A percentile compares a stretch with the other conserved stretches of the same genome.
Conservation (phyloP, 768 basidiomycete genomes). For the Boletus bicolor region DNA sequence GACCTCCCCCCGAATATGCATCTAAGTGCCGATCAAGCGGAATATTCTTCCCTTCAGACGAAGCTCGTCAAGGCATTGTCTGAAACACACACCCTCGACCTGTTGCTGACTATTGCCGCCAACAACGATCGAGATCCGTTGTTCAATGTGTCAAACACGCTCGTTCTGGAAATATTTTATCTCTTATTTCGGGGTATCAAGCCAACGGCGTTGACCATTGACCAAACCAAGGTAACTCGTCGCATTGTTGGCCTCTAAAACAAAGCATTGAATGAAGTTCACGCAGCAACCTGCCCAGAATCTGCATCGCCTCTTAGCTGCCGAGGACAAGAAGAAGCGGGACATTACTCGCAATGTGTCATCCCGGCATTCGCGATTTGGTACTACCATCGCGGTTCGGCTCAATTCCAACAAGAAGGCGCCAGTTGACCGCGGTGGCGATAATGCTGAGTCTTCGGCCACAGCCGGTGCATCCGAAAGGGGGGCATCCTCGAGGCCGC, state of each 20-base stretch:
- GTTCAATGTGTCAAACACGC: conserved; percentile 82
- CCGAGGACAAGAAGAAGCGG: conserved; percentile 66
- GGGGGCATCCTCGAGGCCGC: conserved; percentile 42
- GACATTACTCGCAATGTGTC: conserved; percentile 52
- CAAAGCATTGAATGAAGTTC: conserved; percentile 11
- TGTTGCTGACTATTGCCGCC: conserved; percentile 83
- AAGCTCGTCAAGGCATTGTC: conserved; percentile 68
- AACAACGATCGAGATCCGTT: conserved; percentile 74
- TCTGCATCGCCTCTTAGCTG: conserved; percentile 71
- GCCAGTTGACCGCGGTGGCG: conserved; percentile 17
- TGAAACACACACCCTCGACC: conserved; percentile 68
- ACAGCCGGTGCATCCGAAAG: conserved; percentile 20
- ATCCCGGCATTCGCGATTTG: conserved; percentile 93
- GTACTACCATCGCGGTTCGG: conserved; percentile 86
- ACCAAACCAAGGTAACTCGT: conserved; percentile 59
- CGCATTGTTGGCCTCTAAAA: conserved; percentile 2
- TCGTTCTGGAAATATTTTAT: conserved; percentile 91
- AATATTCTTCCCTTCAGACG: conserved; percentile 75
- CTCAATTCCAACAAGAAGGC: conserved; percentile 56
- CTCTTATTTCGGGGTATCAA: conserved; percentile 81
- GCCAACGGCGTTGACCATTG: conserved; percentile 52
- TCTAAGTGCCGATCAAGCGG: conserved; percentile 73
- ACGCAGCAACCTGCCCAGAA: conserved; percentile 63
- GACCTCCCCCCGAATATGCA: conserved; percentile 74
- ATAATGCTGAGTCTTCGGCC: conserved; percentile 23